Conservation (phyloP, 257 asterid genomes). For the Handroanthus guayacan region DNA sequence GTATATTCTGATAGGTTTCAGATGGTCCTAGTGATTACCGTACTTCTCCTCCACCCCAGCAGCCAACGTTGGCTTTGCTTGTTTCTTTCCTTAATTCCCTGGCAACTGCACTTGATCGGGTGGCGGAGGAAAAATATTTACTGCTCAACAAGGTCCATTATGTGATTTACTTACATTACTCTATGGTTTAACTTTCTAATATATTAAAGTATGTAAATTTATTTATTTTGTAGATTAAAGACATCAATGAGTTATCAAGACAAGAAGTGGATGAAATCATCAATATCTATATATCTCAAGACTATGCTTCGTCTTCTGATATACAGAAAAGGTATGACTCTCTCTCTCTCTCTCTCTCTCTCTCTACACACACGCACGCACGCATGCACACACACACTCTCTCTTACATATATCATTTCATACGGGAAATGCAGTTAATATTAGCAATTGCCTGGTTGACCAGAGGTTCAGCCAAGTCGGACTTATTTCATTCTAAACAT, state of each 20-base stretch:
- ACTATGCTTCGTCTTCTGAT: conserved; percentile 65
- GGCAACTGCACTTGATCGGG: conserved; percentile 71
- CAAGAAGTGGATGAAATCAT: conserved; percentile 96
- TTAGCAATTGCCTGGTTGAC: conserved; percentile 21
- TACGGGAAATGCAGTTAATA: no score
- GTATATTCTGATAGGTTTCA: conserved; percentile 60
- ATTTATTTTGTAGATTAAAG: conserved; percentile 66
- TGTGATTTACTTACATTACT: conserved; percentile 11
- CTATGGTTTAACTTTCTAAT: conserved; percentile 20
- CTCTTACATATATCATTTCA: no score
- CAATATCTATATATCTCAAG: conserved; percentile 62
- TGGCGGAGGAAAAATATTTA: conserved; percentile 82
- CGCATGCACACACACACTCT: neutral
- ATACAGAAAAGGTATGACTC: conserved; percentile 73
- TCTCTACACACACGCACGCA: neutral
- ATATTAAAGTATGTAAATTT: conserved; percentile 9
- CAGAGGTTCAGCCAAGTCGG: conserved; percentile 23
- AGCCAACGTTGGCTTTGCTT: conserved; percentile 74
- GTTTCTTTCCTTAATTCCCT: conserved; percentile 68
- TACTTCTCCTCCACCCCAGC: conserved; percentile 66
- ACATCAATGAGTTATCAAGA: conserved; percentile 92
- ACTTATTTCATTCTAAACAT: conserved; percentile 14
- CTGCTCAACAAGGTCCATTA: conserved; percentile 78
- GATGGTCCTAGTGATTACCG: conserved; percentile 59
- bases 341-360: conserved; percentile 12